Conservation (phyloP, 805 yeast genomes). For the Wickerhamomyces sydowiorum region DNA sequence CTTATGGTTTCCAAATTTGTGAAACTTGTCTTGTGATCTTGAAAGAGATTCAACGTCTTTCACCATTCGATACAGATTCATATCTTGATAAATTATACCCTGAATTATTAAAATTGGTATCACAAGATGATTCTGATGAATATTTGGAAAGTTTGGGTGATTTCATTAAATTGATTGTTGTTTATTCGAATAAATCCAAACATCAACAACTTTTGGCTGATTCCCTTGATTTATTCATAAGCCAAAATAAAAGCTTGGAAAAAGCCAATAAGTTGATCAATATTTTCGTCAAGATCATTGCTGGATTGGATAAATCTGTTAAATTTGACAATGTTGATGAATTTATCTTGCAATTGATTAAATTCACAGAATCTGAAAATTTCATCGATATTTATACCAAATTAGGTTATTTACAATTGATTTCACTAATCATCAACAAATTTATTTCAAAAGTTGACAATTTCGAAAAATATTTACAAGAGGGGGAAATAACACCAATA, state of each 20-base stretch:
- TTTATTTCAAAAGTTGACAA: conserved; percentile 25
- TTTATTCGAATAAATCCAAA: conserved; percentile 21
- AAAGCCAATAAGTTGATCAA: conserved; percentile 29
- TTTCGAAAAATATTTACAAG: conserved; percentile 1
- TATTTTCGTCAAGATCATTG: conserved; percentile 39
- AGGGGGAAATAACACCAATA: conserved; percentile 10
- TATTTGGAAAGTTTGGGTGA: conserved; percentile 25
- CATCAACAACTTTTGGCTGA: conserved; percentile 44
- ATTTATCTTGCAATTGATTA: conserved; percentile 10
- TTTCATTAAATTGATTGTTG: conserved; percentile 27
- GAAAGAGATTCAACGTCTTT: conserved; percentile 15
- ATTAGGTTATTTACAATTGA: conserved; percentile 49
- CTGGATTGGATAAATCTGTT: conserved; percentile 44
- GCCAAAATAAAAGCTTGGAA: conserved; percentile 18
- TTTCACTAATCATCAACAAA: conserved; percentile 54
- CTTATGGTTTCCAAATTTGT: conserved; percentile 14
- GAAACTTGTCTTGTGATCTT: conserved; percentile 14
- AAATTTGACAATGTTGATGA: conserved; percentile 13
- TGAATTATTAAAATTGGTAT: conserved; percentile 23
- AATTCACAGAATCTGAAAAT: conserved; percentile 7
- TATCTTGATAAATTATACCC: conserved; percentile 34
- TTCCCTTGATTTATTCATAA: conserved; percentile 31
- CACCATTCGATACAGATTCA: conserved; percentile 16
- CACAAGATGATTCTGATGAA: conserved; percentile 6
- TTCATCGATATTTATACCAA: conserved; percentile 21